These are phyloP conservation scores for Sisymbrium irio DNA, from an alignment of 345 rosid species.

Conservation along the genomic window DNA sequence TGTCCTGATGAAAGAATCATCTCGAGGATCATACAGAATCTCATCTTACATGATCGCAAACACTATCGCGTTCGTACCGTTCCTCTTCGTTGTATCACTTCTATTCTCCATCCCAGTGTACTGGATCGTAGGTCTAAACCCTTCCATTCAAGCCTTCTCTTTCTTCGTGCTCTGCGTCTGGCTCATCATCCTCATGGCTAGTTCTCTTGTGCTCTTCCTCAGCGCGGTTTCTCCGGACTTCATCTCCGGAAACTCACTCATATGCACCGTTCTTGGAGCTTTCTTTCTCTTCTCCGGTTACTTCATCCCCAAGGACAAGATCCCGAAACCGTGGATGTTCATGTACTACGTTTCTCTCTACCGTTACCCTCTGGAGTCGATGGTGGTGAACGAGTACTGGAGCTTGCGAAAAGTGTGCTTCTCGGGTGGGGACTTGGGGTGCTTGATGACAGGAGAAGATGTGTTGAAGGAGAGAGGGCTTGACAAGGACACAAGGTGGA, in stretches of 20 bases:
- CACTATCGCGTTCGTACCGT: constrained; percentile 73
- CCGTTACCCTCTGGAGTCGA: constrained; percentile 74
- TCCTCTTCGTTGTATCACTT: constrained; percentile 60
- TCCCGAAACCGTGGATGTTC: constrained; percentile 84
- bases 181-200: constrained; percentile 78
- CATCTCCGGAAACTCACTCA: constrained; percentile 76
- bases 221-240: constrained; percentile 83
- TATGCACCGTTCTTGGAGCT: constrained; percentile 78
- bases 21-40: constrained; percentile 69
- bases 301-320: constrained; percentile 84
- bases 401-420: constrained; percentile 57
- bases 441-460: constrained; percentile 67
- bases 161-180: constrained; percentile 76
- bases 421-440: constrained; percentile 32
- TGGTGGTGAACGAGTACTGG: constrained; percentile 85
- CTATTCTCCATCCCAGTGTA: constrained; percentile 75
- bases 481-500: constrained; percentile 65
- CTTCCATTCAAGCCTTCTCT: constrained; percentile 53
- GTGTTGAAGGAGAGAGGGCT: constrained; percentile 72
- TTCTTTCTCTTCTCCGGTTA: constrained; percentile 91
- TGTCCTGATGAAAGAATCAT: constrained; percentile 83
- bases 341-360: constrained; percentile 88
- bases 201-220: constrained; percentile 74
- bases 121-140: constrained; percentile 88
- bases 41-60: constrained; percentile 94